These are phyloP conservation scores for Ampelomyces quisqualis DNA, from an alignment of 2,329 filamentous ascomycete genomes.

Conservation along the genomic window DNA sequence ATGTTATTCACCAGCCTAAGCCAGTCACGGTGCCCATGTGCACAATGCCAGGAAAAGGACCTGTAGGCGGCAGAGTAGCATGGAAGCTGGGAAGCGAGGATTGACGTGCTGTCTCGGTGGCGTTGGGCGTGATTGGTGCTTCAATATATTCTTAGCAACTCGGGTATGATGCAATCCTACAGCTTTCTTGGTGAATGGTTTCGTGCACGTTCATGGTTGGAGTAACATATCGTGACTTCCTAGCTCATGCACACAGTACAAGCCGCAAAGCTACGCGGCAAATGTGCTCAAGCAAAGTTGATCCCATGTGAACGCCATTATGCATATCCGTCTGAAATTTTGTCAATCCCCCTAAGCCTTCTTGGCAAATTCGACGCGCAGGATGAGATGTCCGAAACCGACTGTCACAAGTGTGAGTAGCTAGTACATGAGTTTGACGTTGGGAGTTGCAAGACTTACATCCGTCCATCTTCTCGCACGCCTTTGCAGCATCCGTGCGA, in stretches of 20 bases:
- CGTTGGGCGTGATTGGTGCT: not conserved
- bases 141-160: not conserved
- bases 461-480: slow-evolving; percentile 97
- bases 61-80: slow-evolving; percentile 26
- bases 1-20: slow-evolving; percentile 31
- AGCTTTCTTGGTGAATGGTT: not conserved
- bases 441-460: slow-evolving; percentile 56
- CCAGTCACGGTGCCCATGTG: slow-evolving; percentile 29
- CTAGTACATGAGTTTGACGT: not conserved
- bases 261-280: not conserved
- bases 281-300: not conserved
- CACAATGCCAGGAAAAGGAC: slow-evolving; percentile 14
- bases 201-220: not conserved
- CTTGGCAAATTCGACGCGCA: slow-evolving; percentile 86
- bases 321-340: not conserved
- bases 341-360: slow-evolving; percentile 38
- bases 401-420: slow-evolving; percentile 32
- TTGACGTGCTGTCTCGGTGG: slow-evolving; percentile 3
- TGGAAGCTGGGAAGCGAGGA: slow-evolving; percentile 41
- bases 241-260: not conserved
- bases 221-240: not conserved
- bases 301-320: slow-evolving; percentile 4
- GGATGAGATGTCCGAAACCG: slow-evolving; percentile 83
- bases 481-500: slow-evolving; percentile 82
- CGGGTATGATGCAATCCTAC: not conserved